Evolutionary conservation across 2,329 filamentous ascomycete genomes (phyloP).

Genomic region (Aspergillus sp.): DNA sequence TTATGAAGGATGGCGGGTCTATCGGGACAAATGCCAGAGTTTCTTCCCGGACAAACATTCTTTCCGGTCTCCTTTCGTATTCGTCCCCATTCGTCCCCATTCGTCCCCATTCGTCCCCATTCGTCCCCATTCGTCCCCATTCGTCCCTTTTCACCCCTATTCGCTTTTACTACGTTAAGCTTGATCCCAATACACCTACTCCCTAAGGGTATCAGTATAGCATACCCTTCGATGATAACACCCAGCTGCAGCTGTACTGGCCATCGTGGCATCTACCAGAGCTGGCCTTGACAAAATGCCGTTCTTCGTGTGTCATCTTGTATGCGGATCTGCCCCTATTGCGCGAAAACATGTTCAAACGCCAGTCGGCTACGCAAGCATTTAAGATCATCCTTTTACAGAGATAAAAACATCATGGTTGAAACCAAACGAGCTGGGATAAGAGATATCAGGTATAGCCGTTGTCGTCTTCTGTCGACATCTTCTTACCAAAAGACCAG

Average conservation of each 20-base stretch:
- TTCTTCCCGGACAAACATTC: not conserved
- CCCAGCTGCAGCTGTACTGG: not conserved
- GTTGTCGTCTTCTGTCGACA: not conserved
- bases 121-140: not conserved
- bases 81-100: too few relatives aligned
- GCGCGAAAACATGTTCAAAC: not conserved
- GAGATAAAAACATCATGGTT: not conserved
- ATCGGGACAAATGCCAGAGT: too few relatives aligned
- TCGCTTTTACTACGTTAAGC: not conserved
- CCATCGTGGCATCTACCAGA: not conserved
- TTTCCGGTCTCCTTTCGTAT: not conserved
- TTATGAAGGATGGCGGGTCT: too few relatives aligned
- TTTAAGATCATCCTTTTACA: not conserved
- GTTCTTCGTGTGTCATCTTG: not conserved
- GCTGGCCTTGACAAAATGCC: not conserved
- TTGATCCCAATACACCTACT: not conserved
- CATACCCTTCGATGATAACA: not conserved
- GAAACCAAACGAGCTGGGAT: slow-evolving; percentile 1
- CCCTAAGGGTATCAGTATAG: not conserved
- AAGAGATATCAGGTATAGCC: not conserved
- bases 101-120: not conserved
- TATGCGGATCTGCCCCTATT: not conserved
- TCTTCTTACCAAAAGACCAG: not conserved
- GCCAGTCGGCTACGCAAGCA: not conserved
- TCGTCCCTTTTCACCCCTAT: not conserved